Base-by-base conservation (phyloP, 2,329 filamentous ascomycete genomes). In the Diplodia mutila region DNA sequence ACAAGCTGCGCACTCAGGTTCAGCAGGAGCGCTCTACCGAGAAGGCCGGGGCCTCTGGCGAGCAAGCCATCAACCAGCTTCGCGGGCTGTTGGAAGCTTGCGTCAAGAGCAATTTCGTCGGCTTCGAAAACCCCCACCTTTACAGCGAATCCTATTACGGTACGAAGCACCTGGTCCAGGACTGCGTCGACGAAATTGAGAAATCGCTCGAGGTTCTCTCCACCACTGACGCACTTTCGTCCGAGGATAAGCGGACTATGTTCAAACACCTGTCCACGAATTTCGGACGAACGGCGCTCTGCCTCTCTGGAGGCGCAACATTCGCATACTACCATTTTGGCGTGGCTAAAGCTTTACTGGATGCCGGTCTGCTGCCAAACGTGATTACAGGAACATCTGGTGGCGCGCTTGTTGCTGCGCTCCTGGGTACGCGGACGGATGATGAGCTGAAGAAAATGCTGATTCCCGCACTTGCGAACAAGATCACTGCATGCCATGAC, bases 311-410 rank as follows among this genome's bases (percentile, higher is more conserved):
- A 2, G 95, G 95, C 0, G 95, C 94, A 3, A 92, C 91, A 0
- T 97, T 99, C 79, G 93, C 95, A 5, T 98, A 97, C 77, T 98
- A 98, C 77, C 95, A 99, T 77, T 93, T 97, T 71, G 95, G 95
- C 12, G 92, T 99, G 11, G 87, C 95, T 61, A 94, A 93, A 77
- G 94, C 94, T 9, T 85, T 98, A 4, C 83, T 98, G 6, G 95
- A 98, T 73, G 91, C 93, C 14, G 87, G 91, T 68, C 84, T 97
- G 1, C 82, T 99, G 0, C 95, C 95, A 0, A 91, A 96, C 70
- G 94, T 99, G 72, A 97, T 99, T 71, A 97, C 95, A 0, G 95
- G 95, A 12, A 99, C 95, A 2, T 97, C 94, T 69, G 95, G 95
- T 6, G 95, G 95, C 63, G 95, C 95, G 14, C 83, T 99, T 8